Base-by-base conservation (phyloP, 2,329 filamentous ascomycete species). In the Penicillium griseofulvum region DNA sequence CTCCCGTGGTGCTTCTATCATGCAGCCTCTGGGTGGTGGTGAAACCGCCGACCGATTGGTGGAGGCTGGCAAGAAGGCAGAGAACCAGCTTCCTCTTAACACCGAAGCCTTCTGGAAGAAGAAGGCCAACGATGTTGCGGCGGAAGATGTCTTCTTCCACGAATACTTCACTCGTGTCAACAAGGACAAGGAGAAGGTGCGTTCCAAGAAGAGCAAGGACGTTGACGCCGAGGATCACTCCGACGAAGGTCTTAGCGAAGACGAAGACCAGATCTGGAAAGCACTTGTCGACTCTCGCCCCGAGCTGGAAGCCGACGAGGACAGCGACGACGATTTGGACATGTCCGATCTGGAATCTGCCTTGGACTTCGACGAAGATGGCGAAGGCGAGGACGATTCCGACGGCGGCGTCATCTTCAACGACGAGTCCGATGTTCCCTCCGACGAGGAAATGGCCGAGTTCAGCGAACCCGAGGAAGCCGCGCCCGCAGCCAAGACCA, bases 81-180 rank as follows among this genome's bases (percentile, higher is more conserved):
- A 81, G 80, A 46, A 84, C 33, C 44, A 49, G 77, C 70, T 86
- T 79, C 82, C 86, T 2, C 81, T 99, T 73, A 99, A 99, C 75
- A 88, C 88, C 1, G 89, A 95, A 59, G 80, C 85, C 3, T 99
- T 99, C 80, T 96, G 91, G 90, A 87, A 87, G 67, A 91, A 90
- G 83, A 92, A 91, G 77, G 81, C 83, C n/a, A 87, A 91, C 60
- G 87, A 97, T 51, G 88, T 99, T 42, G 87, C 89, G 3, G 90
- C 87, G 0, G 92, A 99, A 62, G 94, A 99, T 70, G 89, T 91
- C 37, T 99, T 99, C 84, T 99, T 99, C 84, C 94, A 99, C 74
- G 87, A 91, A 63, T 99, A 99, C 83, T 99, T 99, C 76, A 87
- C 85, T 57, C 84, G 87, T 58, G 76, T 89, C 52, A 85, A 86